Evolutionary conservation across 1,284 basidiomycete genomes (phyloP).

Genomic region (Agroathelia rolfsii): DNA sequence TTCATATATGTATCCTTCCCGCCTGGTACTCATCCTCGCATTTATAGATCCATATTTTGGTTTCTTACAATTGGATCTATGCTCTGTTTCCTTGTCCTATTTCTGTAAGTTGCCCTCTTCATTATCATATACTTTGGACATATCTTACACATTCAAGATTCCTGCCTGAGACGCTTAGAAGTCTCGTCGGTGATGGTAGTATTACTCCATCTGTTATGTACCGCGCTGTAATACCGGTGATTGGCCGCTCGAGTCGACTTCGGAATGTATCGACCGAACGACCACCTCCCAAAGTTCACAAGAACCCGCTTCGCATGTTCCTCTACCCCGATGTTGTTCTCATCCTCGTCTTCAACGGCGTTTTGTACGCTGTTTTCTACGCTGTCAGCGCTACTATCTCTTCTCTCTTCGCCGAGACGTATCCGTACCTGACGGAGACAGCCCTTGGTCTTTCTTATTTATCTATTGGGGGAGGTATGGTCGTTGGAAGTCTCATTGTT

Average conservation of each 20-base stretch:
- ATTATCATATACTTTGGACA: background rate
- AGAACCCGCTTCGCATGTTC: conserved; percentile 32
- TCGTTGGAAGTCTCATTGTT: conserved; percentile 21
- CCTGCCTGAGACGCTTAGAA: conserved; percentile 43
- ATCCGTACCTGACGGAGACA: conserved; percentile 31
- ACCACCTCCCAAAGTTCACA: conserved; percentile 22
- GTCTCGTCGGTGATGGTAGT: conserved; percentile 33
- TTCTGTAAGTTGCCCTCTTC: conserved; percentile 22
- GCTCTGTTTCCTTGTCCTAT: conserved; percentile 26
- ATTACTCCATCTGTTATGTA: conserved; percentile 23
- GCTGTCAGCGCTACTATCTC: conserved; percentile 35
- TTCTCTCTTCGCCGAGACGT: conserved; percentile 30
- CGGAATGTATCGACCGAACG: conserved; percentile 9
- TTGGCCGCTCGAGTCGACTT: conserved; percentile 18
- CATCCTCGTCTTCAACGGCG: conserved; percentile 29
- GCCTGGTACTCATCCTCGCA: background rate
- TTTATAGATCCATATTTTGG: conserved; percentile 40
- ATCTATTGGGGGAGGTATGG: conserved; percentile 31
- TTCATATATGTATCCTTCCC: background rate
- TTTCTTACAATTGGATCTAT: conserved; percentile 36
- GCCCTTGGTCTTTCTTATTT: conserved; percentile 41
- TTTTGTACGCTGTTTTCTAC: conserved; percentile 34
- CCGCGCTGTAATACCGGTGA: conserved; percentile 25
- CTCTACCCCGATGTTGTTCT: conserved; percentile 29
- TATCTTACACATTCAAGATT: conserved; percentile 18